Evolutionary conservation across 345 rosid species (phyloP), one percentile per base, ranked within the genome.

Genomic region (Draba incana): DNA sequence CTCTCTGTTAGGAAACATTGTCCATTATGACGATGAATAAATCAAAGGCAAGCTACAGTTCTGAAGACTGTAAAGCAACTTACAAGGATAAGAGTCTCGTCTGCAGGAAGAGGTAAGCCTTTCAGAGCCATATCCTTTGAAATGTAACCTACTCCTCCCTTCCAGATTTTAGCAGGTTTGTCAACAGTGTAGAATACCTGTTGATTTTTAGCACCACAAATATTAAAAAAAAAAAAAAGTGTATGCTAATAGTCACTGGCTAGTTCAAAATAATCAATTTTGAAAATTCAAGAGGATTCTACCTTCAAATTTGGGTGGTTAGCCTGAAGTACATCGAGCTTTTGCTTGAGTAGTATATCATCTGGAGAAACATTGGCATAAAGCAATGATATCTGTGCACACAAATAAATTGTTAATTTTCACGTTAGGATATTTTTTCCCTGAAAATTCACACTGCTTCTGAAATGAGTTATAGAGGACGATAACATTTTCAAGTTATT

Each of bases 311-410:
- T 92, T 57, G 98, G 98, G 77, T 88, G 82, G 78, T 76, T 80
- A 50, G 88, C 81, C 57, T 89, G 90, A 75, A 92, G 97, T 25
- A 66, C 62, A 79, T 92, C 97, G 49, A 92, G 93, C 82, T 88
- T 90, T 80, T 92, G 92, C 76, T 90, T 85, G 38, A 92, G 90
- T 54, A 92, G 79, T 64, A 92, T 90, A 72, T 92, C 98, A 82
- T 90, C 98, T 14, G 97, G 90, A 20, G 98, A 92, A 70, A 92
- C 81, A 85, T 92, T 92, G 61, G 84, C 98, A 80, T 88, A 92
- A 14, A 92, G 70, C 76, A 92, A 76, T 4, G 97, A 84, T 25
- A 92, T 84, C 98, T 90, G 85, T 79, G 35, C 27, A 25, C 25
- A 41, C 10, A 42, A 30, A 69, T 37, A 33, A 20, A 62, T 53